Evolutionary conservation across 2,329 filamentous ascomycete genomes (phyloP), one percentile per base, ranked within the genome.

Genomic region (Sporothrix luriei): DNA sequence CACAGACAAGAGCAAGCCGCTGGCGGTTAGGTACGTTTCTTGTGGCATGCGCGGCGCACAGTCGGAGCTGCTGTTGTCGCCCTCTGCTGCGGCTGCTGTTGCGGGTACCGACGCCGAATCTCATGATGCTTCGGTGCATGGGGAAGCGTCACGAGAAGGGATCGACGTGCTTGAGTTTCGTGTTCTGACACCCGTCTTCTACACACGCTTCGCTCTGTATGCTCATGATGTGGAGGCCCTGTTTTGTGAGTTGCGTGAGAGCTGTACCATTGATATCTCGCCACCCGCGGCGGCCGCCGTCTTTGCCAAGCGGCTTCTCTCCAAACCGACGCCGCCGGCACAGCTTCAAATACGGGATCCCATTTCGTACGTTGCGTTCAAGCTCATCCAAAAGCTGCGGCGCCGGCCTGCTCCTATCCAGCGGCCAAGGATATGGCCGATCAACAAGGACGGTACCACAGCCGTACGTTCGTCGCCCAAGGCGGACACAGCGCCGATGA

Each of bases 181-280:
- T 68, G 80, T 91, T 4, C 77, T 90, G 24, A 89, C 87, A 0
- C 89, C 90, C 0, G 81, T 80, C 0, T 92, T 92, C 75, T 92
- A 92, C 79, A 83, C 85, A 14, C 84, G 88, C 38, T 88, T 91
- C 62, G 82, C 88, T 0, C 83, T 85, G 72, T 91, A 91, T 75
- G 81, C 85, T 0, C 83, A 89, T 74, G 85, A 87, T 26, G 82
- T 86, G 21, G 86, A 90, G 73, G 88, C 87, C 0, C 79, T 91
- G 40, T 85, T 88, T 69, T 82, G 83, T 70, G 88, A 91, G 75
- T 76, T 86, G 75, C 77, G 84, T 57, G 87, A 88, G 70, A 89
- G 84, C 72, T 79, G 81, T 51, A 91, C 88, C 0, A 76, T 90
- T 9, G 84, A 81, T 79, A 78, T 89, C 11, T 86, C 87, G 6